Base-by-base conservation (phyloP, 2,329 filamentous ascomycete species). In the Phialophora tarda region DNA sequence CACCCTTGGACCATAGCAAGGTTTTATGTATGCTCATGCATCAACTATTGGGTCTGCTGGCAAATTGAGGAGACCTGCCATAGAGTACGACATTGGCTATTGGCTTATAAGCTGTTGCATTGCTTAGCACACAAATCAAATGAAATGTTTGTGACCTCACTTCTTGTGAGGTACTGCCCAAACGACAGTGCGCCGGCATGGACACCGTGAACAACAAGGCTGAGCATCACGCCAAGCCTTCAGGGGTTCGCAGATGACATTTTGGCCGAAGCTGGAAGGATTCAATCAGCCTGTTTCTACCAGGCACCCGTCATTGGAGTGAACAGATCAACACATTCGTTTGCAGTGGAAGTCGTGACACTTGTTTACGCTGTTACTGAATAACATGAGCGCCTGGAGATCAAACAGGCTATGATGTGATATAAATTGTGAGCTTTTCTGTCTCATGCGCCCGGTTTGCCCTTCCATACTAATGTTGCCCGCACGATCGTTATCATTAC, bases 241-340 rank as follows among this genome's bases (percentile, higher is more conserved):
- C 48, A 51, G 48, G 48, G 48, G 48, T 23, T 24, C 23, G 23
- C 23, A 23, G 48, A 26, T 7, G 12, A 51, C 48, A 51, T 6
- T 51, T 11, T 24, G 21, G 7, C 21, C 23, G 11, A 51, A 28
- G 21, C 48, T 51, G 14, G 48, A 24, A 51, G 48, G 48, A 51
- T 51, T 51, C 23, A 23, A 14, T 10, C 8, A 17, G 17, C n/a
- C 48, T 17, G 48, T 51, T 51, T 26, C 21, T 4, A 14, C 23
- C 48, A 51, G 48, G 48, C 48, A 26, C 48, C 48, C 24, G 14
- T 21, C 48, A 51, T 24, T 17, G 23, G 14, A 51, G 23, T 51
- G 48, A 51, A 51, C 48, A 51, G 48, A 51, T 51, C 48, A 51
- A 10, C 48, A 26, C 10, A 3, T 51, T 28, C 5, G 48, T 51